Evolutionary conservation across 2,329 filamentous ascomycete species (phyloP), one percentile per base, ranked within the genome.

Genomic region (Xylaria digitata): DNA sequence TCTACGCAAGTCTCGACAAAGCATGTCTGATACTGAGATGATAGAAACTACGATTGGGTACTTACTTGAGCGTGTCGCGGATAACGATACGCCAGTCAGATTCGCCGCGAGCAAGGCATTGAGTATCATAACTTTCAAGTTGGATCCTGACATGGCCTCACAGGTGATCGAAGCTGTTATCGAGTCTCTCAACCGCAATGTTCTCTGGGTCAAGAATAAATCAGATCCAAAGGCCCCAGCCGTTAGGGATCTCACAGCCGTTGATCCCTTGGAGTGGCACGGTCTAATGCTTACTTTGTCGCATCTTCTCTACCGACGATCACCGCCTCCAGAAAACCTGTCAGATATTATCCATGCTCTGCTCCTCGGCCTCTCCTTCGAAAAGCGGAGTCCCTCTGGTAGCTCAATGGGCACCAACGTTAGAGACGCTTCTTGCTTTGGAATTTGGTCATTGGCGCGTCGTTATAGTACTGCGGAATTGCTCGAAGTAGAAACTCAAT

Each of bases 361-460:
- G 17, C 81, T 97, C 0, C 86, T 92, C 9, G 94, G 93, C 0
- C 83, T 98, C 30, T 89, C 89, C 0, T 99, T 98, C 75, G 94
- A 99, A 78, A 93, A 97, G 75, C 87, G 94, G 65, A 92, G 91
- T 52, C 87, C 93, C 0, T 93, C 93, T 2, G 95, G 96, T n/a
- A 89, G 87, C 13, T 94, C 93, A 2, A 84, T 95, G 11, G 96
- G 96, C 1, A 91, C 92, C 1, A 97, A 96, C 72, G 94, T 99
- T 17, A 89, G 96, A 53, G 96, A 99, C 81, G 95, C 96, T 13
- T 93, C 96, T 2, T 97, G 94, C 77, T 99, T 98, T 77, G 96
- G 96, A 6, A 90, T 98, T 26, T 99, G 96, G 96, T 92, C 94
- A 1, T 79, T 98, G 7, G 93, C 95, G 23, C 87, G 96, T 62